Percentiles rank a stretch among this genome's conserved stretches.
Evolutionary conservation across 2,329 filamentous ascomycete genomes (phyloP).

Genomic region (Metarhizium rileyi): DNA sequence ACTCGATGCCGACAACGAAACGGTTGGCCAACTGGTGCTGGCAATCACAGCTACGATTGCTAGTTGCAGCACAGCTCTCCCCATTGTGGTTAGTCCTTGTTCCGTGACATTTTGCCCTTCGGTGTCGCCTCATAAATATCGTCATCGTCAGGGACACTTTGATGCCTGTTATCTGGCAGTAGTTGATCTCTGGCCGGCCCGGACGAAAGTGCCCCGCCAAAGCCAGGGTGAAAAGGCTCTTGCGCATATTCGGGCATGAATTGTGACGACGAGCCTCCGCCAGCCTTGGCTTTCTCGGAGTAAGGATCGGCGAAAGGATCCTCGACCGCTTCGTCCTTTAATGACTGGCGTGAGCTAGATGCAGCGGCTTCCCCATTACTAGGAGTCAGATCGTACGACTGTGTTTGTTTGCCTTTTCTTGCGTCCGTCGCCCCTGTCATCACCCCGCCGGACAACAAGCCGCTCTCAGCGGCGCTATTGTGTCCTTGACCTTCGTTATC

Average conservation of each 20-base stretch:
- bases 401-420: constrained; percentile 27
- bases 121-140: constrained; percentile 31
- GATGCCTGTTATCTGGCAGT: constrained; percentile 9
- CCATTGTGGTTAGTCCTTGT: constrained; percentile 19
- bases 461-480: not conserved
- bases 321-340: constrained; percentile 19
- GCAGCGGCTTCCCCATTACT: constrained; percentile 9
- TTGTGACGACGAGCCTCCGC: constrained; percentile 9
- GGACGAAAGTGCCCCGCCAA: constrained; percentile 11
- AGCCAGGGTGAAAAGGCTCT: constrained; percentile 31
- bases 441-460: not conserved
- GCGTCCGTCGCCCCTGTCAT: constrained; percentile 5
- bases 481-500: constrained; percentile 7
- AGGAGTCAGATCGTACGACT: constrained; percentile 16
- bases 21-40: not conserved
- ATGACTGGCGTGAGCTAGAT: constrained; percentile 15
- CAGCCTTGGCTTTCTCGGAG: constrained; percentile 4
- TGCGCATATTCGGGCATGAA: constrained; percentile 17
- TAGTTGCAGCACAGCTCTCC: not conserved
- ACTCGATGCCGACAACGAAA: not conserved
- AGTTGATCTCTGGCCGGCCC: constrained; percentile 11
- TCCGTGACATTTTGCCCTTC: constrained; percentile 27
- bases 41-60: not conserved
- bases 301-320: constrained; percentile 26
- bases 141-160: constrained; percentile 24